Evolutionary conservation across 2,329 filamentous ascomycete species (phyloP).

Genomic region (Alternaria panax): DNA sequence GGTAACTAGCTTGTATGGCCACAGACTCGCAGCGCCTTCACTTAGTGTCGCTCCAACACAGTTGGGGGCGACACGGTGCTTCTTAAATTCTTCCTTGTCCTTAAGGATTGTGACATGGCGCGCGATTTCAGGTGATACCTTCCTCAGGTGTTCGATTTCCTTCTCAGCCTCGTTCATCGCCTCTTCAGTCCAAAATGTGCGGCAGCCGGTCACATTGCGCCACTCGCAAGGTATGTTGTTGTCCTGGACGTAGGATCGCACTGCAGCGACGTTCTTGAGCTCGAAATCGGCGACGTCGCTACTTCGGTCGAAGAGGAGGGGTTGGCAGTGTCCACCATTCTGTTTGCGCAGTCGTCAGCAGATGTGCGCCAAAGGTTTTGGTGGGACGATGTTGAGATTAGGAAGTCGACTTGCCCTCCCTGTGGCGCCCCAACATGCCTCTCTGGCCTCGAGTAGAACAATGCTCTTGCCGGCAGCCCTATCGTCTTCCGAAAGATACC

Average conservation of each 20-base stretch:
- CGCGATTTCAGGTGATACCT: constrained; percentile 65
- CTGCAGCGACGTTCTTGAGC: constrained; percentile 69
- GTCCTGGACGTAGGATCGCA: constrained; percentile 64
- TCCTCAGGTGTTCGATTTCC: constrained; percentile 61
- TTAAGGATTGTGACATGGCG: constrained; percentile 50
- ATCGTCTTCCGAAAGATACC: constrained; percentile 62
- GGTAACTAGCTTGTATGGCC: constrained; percentile 85
- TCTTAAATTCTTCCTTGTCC: constrained; percentile 55
- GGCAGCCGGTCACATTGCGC: constrained; percentile 67
- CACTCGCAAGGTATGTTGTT: constrained; percentile 75
- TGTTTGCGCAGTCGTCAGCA: constrained; percentile 28
- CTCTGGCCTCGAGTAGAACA: constrained; percentile 77
- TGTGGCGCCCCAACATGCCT: constrained; percentile 84
- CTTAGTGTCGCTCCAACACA: constrained; percentile 72
- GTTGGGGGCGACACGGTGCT: constrained; percentile 55
- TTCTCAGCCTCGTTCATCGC: constrained; percentile 62
- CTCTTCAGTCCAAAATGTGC: constrained; percentile 66
- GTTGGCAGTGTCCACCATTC: constrained; percentile 74
- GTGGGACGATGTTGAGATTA: neutral
- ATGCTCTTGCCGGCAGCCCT: constrained; percentile 60
- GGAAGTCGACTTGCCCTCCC: constrained; percentile 66
- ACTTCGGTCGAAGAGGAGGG: constrained; percentile 68
- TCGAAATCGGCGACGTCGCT: constrained; percentile 74
- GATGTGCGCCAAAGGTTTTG: neutral
- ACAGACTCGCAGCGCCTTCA: constrained; percentile 70